phyloP scores from a whole-genome alignment of 2,329 filamentous ascomycete genomes.

The Epichloe coenophiala region DNA sequence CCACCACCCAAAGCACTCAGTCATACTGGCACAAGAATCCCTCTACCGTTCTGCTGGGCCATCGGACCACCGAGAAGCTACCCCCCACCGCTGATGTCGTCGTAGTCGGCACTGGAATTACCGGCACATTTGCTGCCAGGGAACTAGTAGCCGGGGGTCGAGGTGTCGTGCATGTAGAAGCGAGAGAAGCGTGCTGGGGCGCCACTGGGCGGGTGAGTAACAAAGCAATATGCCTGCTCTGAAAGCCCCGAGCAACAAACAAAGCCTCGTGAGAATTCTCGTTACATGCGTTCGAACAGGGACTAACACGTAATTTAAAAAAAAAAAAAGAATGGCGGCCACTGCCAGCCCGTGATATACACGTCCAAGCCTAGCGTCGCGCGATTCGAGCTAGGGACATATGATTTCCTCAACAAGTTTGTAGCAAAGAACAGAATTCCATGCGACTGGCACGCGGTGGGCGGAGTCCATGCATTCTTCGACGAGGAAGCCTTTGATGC shows the following conservation, averaged over 20 bases:
- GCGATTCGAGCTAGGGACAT: slow-evolving; percentile 61
- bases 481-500: slow-evolving; percentile 38
- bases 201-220: slow-evolving; percentile 62
- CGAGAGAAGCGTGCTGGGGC: slow-evolving; percentile 67
- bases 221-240: not conserved
- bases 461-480: slow-evolving; percentile 52
- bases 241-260: not conserved
- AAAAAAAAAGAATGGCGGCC: slow-evolving; percentile 49
- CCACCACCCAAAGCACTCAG: slow-evolving; percentile 43
- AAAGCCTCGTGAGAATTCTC: too few relatives aligned
- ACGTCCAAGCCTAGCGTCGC: slow-evolving; percentile 44
- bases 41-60: slow-evolving; percentile 48
- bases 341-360: slow-evolving; percentile 64
- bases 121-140: slow-evolving; percentile 57
- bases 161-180: slow-evolving; percentile 60
- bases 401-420: slow-evolving; percentile 42
- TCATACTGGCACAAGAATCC: slow-evolving; percentile 67
- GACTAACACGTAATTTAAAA: not conserved
- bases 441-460: slow-evolving; percentile 55
- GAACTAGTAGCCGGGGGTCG: slow-evolving; percentile 40
- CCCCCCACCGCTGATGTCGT: slow-evolving; percentile 54
- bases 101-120: slow-evolving; percentile 64
- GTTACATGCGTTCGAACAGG: too few relatives aligned
- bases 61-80: slow-evolving; percentile 51
- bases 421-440: slow-evolving; percentile 43